Percentiles rank a stretch among this genome's conserved stretches.
These are phyloP conservation scores for Samsoniella hepiali DNA, from an alignment of 2,329 filamentous ascomycete species.

Conservation along the genomic window DNA sequence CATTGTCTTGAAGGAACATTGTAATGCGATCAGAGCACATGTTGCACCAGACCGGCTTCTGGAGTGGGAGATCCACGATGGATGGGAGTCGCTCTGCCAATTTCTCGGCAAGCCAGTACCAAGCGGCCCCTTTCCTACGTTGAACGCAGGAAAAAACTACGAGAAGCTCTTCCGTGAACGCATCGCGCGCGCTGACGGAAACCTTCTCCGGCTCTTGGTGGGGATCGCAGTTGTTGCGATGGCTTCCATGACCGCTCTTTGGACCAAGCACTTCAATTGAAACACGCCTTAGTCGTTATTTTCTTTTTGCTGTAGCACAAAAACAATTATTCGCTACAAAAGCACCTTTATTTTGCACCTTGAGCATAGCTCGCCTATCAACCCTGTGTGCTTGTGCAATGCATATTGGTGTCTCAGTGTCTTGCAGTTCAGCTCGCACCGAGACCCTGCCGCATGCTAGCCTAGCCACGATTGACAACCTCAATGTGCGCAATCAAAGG, in stretches of 20 bases:
- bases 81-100: conserved; percentile 40
- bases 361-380: too few relatives aligned
- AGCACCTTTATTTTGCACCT: too few relatives aligned
- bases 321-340: too few relatives aligned
- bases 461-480: too few relatives aligned
- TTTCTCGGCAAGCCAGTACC: conserved; percentile 38
- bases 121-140: conserved; percentile 30
- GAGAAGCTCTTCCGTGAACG: conserved; percentile 2
- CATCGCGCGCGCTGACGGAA: background rate
- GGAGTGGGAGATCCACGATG: conserved; percentile 37
- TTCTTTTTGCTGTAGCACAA: too few relatives aligned
- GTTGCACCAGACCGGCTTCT: conserved; percentile 31
- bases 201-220: background rate
- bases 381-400: too few relatives aligned
- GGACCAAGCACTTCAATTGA: background rate
- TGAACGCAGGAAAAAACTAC: background rate
- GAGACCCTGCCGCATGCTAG: too few relatives aligned
- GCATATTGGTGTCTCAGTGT: too few relatives aligned
- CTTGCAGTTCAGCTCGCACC: too few relatives aligned
- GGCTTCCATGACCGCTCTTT: background rate
- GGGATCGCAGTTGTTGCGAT: background rate
- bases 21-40: background rate
- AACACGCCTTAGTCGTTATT: too few relatives aligned
- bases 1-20: background rate
- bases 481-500: too few relatives aligned